phyloP scores from a whole-genome alignment of 2,329 filamentous ascomycete genomes.

The Torrubiellomyces zombiae region DNA sequence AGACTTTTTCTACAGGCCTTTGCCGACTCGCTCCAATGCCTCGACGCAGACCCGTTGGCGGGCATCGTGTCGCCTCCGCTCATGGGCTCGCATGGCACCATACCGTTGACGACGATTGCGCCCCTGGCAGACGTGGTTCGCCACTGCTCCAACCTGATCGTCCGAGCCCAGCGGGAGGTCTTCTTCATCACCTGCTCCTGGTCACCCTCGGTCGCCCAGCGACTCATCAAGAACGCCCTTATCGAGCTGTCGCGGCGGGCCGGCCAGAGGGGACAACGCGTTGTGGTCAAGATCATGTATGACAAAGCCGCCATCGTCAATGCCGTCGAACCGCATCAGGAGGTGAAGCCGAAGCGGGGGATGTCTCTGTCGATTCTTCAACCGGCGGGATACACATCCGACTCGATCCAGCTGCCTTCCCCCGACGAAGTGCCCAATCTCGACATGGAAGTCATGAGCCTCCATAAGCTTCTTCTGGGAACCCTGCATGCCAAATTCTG shows the following conservation, averaged over 20 bases:
- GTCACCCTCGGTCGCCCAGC: conserved; percentile 51
- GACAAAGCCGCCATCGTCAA: conserved; percentile 53
- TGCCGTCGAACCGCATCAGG: conserved; percentile 46
- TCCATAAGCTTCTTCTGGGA: conserved; percentile 51
- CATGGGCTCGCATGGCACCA: conserved; percentile 38
- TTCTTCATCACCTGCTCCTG: conserved; percentile 63
- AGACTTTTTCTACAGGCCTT: conserved; percentile 53
- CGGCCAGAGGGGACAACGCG: conserved; percentile 34
- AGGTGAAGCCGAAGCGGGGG: conserved; percentile 40
- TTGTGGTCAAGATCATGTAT: conserved; percentile 60
- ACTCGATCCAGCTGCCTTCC: conserved; percentile 41
- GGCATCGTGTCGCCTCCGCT: conserved; percentile 36
- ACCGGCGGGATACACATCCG: conserved; percentile 40
- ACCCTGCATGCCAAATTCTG: conserved; percentile 69
- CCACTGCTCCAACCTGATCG: conserved; percentile 64
- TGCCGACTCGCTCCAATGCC: conserved; percentile 42
- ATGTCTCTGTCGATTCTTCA: conserved; percentile 37
- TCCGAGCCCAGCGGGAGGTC: conserved; percentile 53
- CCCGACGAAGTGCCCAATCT: conserved; percentile 52
- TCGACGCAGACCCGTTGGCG: conserved; percentile 31
- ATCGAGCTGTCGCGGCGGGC: conserved; percentile 51
- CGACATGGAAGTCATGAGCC: conserved; percentile 57
- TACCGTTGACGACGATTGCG: conserved; percentile 50
- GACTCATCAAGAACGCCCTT: conserved; percentile 50
- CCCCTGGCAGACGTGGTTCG: conserved; percentile 45